Evolutionary conservation across 2,329 filamentous ascomycete species (phyloP), one percentile per base, ranked within the genome.

Genomic region (Aspergillus terreus): DNA sequence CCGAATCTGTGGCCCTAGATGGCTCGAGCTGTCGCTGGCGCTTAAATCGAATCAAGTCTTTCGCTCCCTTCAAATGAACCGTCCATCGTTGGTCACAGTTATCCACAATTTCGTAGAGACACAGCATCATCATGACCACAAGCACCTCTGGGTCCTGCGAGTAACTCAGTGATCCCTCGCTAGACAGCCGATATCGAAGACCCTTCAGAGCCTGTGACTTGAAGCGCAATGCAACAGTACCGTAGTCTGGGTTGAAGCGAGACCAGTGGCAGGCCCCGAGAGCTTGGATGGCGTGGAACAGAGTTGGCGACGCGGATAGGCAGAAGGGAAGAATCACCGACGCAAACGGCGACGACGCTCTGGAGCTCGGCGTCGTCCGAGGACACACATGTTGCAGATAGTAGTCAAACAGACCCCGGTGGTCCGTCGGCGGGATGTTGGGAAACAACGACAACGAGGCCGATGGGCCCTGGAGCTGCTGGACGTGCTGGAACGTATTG

Each of bases 51-150:
- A 79, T 74, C 23, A 79, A 61, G 42, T 78, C 73, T 46, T 76
- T 75, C 6, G 76, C 76, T 0, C 76, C 77, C 38, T 72, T 69
- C 0, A 78, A 61, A 43, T 79, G 77, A 4, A 78, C 69, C 0
- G 75, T 75, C 77, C 77, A 79, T 50, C 71, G 67, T 46, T 69
- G 54, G 49, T 76, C 73, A 47, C 72, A 74, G 42, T 75, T 69
- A 44, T 73, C 71, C 15, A 72, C 61, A 44, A 77, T 76, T 49
- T 76, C 74, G 49, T 71, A 76, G 4, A 75, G 63, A 52, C 74
- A 76, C n/a, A 76, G 61, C 57, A 76, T 68, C 66, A 77, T 73
- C 71, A 76, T 76, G 40, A 74, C 68, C 7, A 73, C 63, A 19
- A 76, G 56, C 0, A 72, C 63, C 56, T 75, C 68, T 0, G 68